phyloP scores from a whole-genome alignment of 768 basidiomycete species.

The Pisolithus tinctorius region DNA sequence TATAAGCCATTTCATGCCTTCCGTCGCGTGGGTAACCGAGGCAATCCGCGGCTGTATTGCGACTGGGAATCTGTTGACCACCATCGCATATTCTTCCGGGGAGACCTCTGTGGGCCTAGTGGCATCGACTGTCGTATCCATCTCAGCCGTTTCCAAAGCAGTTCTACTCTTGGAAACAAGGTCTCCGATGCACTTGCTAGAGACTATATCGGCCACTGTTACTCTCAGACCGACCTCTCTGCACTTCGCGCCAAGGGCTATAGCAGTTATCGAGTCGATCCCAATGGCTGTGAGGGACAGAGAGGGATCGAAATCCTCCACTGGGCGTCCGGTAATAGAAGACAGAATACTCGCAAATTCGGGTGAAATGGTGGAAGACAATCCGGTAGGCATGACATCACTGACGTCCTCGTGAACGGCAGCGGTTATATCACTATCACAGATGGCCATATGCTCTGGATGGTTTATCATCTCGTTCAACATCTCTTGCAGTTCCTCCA shows the following conservation, averaged over 20 bases:
- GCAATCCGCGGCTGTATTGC: constrained; percentile 8
- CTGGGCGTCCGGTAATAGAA: constrained; percentile 21
- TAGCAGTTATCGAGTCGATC: constrained; percentile 45
- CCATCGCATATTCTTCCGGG: constrained; percentile 7
- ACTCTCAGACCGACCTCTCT: constrained; percentile 30
- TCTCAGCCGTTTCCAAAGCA: not conserved
- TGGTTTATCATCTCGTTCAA: constrained; percentile 15
- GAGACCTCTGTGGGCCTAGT: constrained; percentile 2
- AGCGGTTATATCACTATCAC: not conserved
- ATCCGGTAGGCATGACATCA: not conserved
- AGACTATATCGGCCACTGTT: constrained; percentile 34
- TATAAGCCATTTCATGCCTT: constrained; percentile 32
- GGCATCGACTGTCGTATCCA: not conserved
- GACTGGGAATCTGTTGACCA: constrained; percentile 13
- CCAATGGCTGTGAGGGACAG: constrained; percentile 37
- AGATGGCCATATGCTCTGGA: constrained; percentile 10
- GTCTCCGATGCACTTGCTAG: constrained; percentile 30
- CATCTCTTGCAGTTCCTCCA: constrained; percentile 15
- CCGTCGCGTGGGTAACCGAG: constrained; percentile 15
- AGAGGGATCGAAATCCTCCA: constrained; percentile 22
- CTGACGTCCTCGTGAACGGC: not conserved
- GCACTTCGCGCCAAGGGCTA: constrained; percentile 36
- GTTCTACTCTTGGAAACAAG: constrained; percentile 11
- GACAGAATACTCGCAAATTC: constrained; percentile 6
- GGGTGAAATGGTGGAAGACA: constrained; percentile 2